Evolutionary conservation across 129 eudicot species (phyloP).

Genomic region (Silybum marianum): DNA sequence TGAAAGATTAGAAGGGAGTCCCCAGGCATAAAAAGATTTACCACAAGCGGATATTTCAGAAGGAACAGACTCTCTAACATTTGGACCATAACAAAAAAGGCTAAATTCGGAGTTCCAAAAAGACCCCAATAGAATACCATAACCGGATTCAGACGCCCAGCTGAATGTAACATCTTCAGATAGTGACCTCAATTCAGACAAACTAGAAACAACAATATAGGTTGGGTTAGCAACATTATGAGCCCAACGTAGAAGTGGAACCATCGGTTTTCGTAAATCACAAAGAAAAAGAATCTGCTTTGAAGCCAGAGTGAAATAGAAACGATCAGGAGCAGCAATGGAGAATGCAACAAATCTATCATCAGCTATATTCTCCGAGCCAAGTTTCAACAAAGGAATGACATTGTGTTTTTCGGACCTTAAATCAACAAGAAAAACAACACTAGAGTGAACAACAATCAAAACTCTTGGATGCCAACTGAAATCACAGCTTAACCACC

Average conservation of each 20-base stretch:
- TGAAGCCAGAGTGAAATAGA: slow-evolving; percentile 54
- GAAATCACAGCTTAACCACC: slow-evolving; percentile 84
- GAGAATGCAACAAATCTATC: slow-evolving; percentile 63
- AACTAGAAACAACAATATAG: slow-evolving; percentile 44
- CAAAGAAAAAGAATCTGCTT: slow-evolving; percentile 55
- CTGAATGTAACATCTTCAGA: slow-evolving; percentile 33
- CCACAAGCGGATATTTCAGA: slow-evolving; percentile 37
- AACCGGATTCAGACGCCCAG: slow-evolving; percentile 66
- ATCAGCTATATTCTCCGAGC: neutral
- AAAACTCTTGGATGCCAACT: slow-evolving; percentile 80
- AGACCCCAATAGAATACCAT: slow-evolving; percentile 69
- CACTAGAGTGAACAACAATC: slow-evolving; percentile 51
- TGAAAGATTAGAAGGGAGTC: slow-evolving; percentile 64
- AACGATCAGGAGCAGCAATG: slow-evolving; percentile 49
- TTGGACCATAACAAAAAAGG: slow-evolving; percentile 76
- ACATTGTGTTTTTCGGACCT: slow-evolving; percentile 39
- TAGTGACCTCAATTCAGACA: slow-evolving; percentile 66
- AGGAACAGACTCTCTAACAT: slow-evolving; percentile 19
- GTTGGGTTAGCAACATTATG: slow-evolving; percentile 55
- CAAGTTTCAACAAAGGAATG: slow-evolving; percentile 51
- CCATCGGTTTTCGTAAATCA: slow-evolving; percentile 68
- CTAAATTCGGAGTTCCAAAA: slow-evolving; percentile 72
- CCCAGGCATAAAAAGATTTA: slow-evolving; percentile 65
- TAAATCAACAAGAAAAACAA: slow-evolving; percentile 62
- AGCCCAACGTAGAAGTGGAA: slow-evolving; percentile 67